Evolutionary conservation across 148 eudicot genomes (phyloP), one percentile per base, ranked within the genome.

Genomic region (Camellia sinensis): DNA sequence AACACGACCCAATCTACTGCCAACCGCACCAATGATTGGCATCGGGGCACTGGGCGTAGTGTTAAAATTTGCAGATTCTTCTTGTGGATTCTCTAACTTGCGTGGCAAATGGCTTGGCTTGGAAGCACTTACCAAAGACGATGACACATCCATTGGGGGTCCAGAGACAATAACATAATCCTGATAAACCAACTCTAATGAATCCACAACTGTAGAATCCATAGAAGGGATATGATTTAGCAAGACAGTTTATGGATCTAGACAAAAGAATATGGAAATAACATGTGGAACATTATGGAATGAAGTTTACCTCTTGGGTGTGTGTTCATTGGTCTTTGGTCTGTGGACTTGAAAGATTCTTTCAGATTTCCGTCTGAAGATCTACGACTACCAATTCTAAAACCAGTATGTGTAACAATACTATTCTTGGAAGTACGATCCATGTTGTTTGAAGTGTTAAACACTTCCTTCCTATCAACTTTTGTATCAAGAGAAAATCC

Each of bases 81-180:
- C 86, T 71, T 78, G 86, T 46, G 85, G 83, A 82, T 80, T 78
- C 53, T 68, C 88, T 44, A 83, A 70, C 80, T 85, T 91, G 75
- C 81, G 81, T n/a, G 89, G 88, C 70, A 86, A 80, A 65, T 79
- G 79, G 60, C 85, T 84, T 79, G 84, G 86, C 78, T 85, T 90
- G 77, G 92, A 87, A 84, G 82, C 84, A 83, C 83, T 78, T 65
- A 83, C 87, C 14, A 89, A 88, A 75, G 95, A 85, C 71, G 91
- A 88, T 66, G 90, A 85, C 74, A 70, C 71, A 73, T 91, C 97
- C 82, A 82, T 67, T 65, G 85, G 82, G 57, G 96, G 89, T 57
- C 91, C 94, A 82, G 97, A 86, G 60, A 95, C 98, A 67, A 95
- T 86, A 74, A 95, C 98, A 88, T 95, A 95, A 63, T 94, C 98